Base-by-base conservation (phyloP, 495 filamentous ascomycete genomes). In the Neurospora sp. region DNA sequence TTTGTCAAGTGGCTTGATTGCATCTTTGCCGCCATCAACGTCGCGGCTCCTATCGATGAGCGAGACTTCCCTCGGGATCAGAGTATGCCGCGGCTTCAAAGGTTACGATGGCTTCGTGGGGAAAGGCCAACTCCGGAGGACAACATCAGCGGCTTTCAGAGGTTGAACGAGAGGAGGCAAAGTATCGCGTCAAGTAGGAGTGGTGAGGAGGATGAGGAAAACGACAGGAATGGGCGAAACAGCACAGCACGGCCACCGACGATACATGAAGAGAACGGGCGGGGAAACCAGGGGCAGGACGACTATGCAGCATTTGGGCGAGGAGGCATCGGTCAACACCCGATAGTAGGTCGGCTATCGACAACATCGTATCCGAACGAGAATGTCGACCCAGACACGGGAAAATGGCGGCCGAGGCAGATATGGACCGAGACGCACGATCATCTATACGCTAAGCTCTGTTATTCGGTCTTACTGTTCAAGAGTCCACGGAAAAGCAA, bases 11-110 rank as follows among this genome's bases (percentile, higher is more conserved):
- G 90, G 86, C 77, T 91, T 0, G 69, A 94, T 81, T 5, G 86
- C 84, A 80, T 94, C 85, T 76, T 94, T 87, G 53, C 88, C 88
- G 11, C 90, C 87, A 46, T 87, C 86, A 72, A 86, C 83, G 65
- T 91, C 76, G 22, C 93, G 87, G 78, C 91, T 88, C 72, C 92
- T 77, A 68, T 86, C 80, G 5, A 90, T 85, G 80, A 92, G 88
- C 39, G 84, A 85, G 78, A 86, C 77, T 82, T 89, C 48, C 88
- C 89, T 0, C 77, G 85, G 10, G 86, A 86, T 72, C 84, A 85
- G 73, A 89, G 87, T 78, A 81, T 84, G 48, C 82, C 84, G 12
- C 78, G 83, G 0, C 78, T 84, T n/a, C 82, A 82, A 69, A 76
- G 83, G 72, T 80, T 81, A 69, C 79, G 79, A 38, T 82, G 80